Base-by-base conservation (phyloP, 2,329 filamentous ascomycete genomes). In the Calcarisporium arbuscula region DNA sequence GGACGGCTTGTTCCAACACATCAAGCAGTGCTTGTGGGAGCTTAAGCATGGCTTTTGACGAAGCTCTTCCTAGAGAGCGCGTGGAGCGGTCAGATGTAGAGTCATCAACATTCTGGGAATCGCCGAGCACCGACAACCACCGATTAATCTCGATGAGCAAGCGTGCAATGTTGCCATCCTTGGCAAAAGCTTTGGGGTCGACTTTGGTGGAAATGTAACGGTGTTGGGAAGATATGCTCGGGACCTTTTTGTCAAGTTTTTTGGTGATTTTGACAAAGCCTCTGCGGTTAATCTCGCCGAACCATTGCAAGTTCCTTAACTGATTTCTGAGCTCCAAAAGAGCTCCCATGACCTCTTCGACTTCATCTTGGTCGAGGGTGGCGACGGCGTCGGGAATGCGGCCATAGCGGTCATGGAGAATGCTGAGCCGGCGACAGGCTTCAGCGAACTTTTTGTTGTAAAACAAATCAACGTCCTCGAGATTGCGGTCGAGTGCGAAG, bases 201-300 rank as follows among this genome's bases (percentile, higher is more conserved):
- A 98, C 90, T 64, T 94, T 95, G 30, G 87, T 87, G 26, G 84
- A 79, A 40, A 98, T 72, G 53, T 96, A 98, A 38, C 80, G 77
- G 54, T 85, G 80, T 64, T 95, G 89, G 0, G 85, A 82, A 32
- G 80, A 74, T 4, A 80, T 77, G 29, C 77, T 73, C 2, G 82
- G 73, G 4, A 95, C 77, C 64, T 94, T 95, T 66, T 98, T 98
- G 63, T 98, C 92, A 29, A 95, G 68, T 63, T 98, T 98, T 68
- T 98, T 98, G 33, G 92, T 95, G 59, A 98, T 98, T 66, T 98
- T 98, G 58, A 94, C 78, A 53, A 98, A 98, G 3, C 92, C 92
- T 44, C 86, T 75, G 34, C 89, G 78, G 59, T 98, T 98, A 52
- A 96, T 90, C 62, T 96, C 90, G 32, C 89, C 90, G 56, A 96